Base-by-base conservation (phyloP, 2,329 filamentous ascomycete genomes). In the Fusarium sp. region DNA sequence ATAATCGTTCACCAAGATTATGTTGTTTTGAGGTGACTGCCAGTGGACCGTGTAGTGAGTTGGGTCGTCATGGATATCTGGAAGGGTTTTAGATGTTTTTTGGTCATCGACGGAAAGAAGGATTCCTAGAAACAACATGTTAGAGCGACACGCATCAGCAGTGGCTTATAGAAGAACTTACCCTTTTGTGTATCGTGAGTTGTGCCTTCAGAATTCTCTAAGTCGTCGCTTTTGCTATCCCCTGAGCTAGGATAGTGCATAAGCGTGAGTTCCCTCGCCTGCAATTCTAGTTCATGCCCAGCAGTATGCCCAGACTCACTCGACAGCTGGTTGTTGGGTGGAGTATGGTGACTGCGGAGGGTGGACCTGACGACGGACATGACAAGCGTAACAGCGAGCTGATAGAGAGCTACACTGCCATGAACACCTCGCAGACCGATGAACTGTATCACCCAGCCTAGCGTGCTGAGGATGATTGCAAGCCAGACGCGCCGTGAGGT, bases 131-230 rank as follows among this genome's bases (percentile, higher is more conserved):
- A 0, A 41, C 0, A 20, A 28, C 10, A 20, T 13, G 4, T 53
- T 11, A 53, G 49, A 28, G 10, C 7, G 8, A 27, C 5, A 2
- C 9, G 5, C 23, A 28, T 14, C 3, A 14, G 6, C 13, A 3
- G 4, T 27, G 0, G 6, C 4, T 18, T 21, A 7, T 12, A 12
- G n/a, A 7, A 27, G 18, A 20, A 4, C 21, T 51, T 20, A 28
- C 48, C 48, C 14, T 4, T n/a, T 11, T 4, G 7, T 11, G 23
- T 18, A 27, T 7, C 18, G 3, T n/a, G 18, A n/a, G 10, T 12
- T 3, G 3, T n/a, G 0, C 21, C 5, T 23, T 25, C 23, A 12
- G 21, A 25, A 12, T 2, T 2, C 3, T 12, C 12, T 4, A 1
- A 7, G 5, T 7, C 1, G 12, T 18, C 18, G 16, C 14, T 18